Evolutionary conservation across 75 land plant genomes (phyloP).

Genomic region (Pinus taeda): DNA sequence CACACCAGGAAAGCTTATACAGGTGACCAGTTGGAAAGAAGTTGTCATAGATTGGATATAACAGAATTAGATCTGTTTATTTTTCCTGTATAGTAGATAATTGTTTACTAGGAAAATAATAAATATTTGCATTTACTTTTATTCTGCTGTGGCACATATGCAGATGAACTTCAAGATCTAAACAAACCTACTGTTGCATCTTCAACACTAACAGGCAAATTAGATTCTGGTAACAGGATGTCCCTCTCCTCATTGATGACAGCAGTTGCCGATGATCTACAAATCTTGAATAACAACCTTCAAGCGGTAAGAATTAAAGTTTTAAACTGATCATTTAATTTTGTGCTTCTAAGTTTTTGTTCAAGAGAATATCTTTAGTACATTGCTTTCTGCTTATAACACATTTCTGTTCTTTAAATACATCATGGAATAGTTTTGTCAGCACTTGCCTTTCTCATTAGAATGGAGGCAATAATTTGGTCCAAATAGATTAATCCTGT

Average conservation of each 20-base stretch:
- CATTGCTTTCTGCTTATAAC: background rate
- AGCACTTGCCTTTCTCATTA: background rate
- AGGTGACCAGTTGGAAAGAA: too few species aligned
- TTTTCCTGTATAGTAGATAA: background rate
- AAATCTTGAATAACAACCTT: constrained; percentile 72
- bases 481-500: constrained; percentile 5
- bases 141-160: background rate
- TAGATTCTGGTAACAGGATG: constrained; percentile 20
- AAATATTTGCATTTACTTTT: background rate
- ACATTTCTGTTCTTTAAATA: background rate
- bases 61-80: background rate
- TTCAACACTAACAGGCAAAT: constrained; percentile 14
- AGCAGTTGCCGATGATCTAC: constrained; percentile 78
- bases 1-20: background rate
- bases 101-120: background rate
- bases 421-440: background rate
- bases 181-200: background rate
- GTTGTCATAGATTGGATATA: background rate
- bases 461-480: background rate
- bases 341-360: background rate
- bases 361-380: background rate
- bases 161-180: constrained; percentile 4
- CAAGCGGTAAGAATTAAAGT: constrained; percentile 46
- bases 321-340: background rate
- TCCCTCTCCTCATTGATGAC: constrained; percentile 54